These are phyloP conservation scores for Nannochloropsis gaditana DNA, from an alignment of 108 stramenopile species.

Conservation along the genomic window DNA sequence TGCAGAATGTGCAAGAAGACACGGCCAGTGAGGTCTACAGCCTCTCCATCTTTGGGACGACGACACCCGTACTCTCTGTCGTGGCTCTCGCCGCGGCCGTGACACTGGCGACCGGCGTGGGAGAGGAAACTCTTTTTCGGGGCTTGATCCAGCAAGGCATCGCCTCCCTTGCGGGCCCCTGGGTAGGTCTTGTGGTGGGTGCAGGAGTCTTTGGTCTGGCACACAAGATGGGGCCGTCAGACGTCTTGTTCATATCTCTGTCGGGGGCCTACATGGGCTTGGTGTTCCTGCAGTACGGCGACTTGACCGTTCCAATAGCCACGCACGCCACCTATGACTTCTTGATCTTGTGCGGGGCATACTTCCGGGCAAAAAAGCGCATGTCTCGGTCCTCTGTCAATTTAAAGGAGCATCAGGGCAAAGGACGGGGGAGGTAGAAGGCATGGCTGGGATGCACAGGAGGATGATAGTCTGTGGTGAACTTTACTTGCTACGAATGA, in stretches of 20 bases:
- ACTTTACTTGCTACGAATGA: too few relatives aligned
- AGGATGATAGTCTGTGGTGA: not conserved
- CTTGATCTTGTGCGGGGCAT: not conserved
- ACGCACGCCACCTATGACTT: not conserved
- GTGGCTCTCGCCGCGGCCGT: not conserved
- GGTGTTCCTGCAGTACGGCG: not conserved
- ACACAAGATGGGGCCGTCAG: not conserved
- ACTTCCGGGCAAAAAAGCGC: not conserved
- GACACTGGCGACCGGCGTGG: not conserved
- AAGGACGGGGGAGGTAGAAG: not conserved
- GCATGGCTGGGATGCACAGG: not conserved
- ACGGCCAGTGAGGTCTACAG: not conserved
- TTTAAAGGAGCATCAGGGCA: not conserved
- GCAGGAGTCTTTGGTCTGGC: not conserved
- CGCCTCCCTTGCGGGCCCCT: not conserved
- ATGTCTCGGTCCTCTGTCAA: not conserved
- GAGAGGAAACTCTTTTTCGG: not conserved
- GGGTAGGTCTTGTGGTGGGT: not conserved
- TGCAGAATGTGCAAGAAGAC: not conserved
- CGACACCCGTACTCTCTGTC: not conserved
- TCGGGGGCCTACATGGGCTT: not conserved
- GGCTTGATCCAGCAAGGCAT: not conserved
- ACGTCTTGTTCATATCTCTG: not conserved
- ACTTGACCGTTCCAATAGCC: not conserved
- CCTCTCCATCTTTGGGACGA: not conserved